Base-by-base conservation (phyloP, 768 basidiomycete species). In the Pholiota molesta region DNA sequence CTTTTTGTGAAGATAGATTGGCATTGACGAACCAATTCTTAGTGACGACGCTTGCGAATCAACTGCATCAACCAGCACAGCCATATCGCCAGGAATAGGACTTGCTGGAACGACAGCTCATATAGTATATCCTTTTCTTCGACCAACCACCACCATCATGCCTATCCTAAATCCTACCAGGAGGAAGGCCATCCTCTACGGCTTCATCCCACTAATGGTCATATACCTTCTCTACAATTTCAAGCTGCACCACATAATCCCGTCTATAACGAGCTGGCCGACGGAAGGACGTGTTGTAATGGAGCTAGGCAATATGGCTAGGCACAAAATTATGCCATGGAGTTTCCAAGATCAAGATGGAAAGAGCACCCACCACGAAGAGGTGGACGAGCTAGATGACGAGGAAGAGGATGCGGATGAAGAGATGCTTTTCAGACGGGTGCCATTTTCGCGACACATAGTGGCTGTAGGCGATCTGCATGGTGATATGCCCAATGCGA, bases 401-500 rank as follows among this genome's bases (percentile, higher is more conserved):
- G 39, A 57, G 28, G 66, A 55, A 13, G 63, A 63, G n/a, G 57
- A 55, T 7, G 57, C 57, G 10, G 53, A 57, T 33, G 56, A 44
- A 19, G 35, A 14, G 26, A 23, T 5, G 6, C 23, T 57, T 1
- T 59, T 44, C 10, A 62, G 63, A 17, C 64, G 75, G 44, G 63
- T 67, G 49, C 72, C 77, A 6, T 83, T 79, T 64, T 74, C 72
- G 42, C 73, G 83, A 6, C 86, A 84, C 63, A 91, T 98, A 23
- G 86, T 97, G 0, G 95, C 94, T 11, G 90, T 97, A 0, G 95
- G 95, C 0, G 97, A 99, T 68, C 75, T 99, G 35, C 97, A 99
- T 67, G 95, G 97, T 0, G 95, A 97, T 76, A 69, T 92, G 29
- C 78, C 79, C 0, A 97, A 96, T 71, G 90, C 95, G 11, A 84